Base-by-base conservation (phyloP, 805 yeast species). In the Cyberlindnera euphorbiae region DNA sequence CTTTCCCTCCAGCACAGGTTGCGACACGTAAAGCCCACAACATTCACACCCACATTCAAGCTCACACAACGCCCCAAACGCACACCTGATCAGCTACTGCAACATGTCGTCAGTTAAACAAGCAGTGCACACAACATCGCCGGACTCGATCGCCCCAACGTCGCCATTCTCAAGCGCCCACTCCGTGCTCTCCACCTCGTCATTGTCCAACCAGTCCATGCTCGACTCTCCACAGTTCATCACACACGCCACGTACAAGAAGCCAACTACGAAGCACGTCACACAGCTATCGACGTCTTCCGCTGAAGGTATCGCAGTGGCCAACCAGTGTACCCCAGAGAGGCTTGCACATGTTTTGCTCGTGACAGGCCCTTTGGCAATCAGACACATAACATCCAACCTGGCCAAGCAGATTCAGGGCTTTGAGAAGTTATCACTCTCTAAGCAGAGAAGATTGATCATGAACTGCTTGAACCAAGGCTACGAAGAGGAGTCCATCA, bases 281-380 rank as follows among this genome's bases (percentile, higher is more conserved):
- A 53, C 58, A 8, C 60, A 58, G 30, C 60, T 82, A 31, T 76
- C 85, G 5, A 86, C 96, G 0, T 80, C 89, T 26, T 82, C 93
- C 6, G 95, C 95, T 1, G 85, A 79, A 41, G 96, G 94, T 1
- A 73, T 86, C 32, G 89, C 87, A 8, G 93, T 93, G 8, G 96
- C 96, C 4, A 72, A 82, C 31, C 75, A 81, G 48, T 88, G 88
- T 18, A 87, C 96, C 0, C 83, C 95, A 6, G 75, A 79, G 33
- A 72, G 86, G 49, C 64, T 88, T 39, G 85, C 94, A 16, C 71
- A 71, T 23, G 61, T 89, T 35, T 66, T 88, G 38, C 61, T 77
- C 28, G 60, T 73, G 25, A 83, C 83, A 44, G 96, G 96, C 6
- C 96, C 96, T 2, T 62, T 87, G 46, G 94, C 97, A 8, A 89